phyloP scores from a whole-genome alignment of 2,329 filamentous ascomycete genomes.

The Sporothrix pseudoabietina region DNA sequence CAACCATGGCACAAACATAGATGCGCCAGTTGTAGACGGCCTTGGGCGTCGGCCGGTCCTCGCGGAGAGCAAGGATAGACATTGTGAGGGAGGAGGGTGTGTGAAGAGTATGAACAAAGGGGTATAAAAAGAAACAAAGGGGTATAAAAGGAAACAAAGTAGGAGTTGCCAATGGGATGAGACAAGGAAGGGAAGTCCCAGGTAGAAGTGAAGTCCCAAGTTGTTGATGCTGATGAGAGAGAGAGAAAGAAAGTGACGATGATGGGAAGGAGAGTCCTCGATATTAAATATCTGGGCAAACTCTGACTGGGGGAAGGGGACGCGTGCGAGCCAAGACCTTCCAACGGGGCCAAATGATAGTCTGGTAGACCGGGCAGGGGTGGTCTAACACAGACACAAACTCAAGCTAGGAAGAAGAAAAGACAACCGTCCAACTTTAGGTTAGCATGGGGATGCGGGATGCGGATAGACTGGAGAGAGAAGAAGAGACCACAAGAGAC shows the following conservation, averaged over 20 bases:
- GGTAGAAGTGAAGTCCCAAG: neutral
- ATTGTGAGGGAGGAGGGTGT: constrained; percentile 32
- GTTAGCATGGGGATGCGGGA: constrained; percentile 15
- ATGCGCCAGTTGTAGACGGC: constrained; percentile 64
- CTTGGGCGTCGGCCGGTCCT: constrained; percentile 60
- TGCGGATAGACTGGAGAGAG: constrained; percentile 15
- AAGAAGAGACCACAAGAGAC: neutral
- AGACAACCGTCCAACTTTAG: neutral
- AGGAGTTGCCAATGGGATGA: neutral
- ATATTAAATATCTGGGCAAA: constrained; percentile 11
- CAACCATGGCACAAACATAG: constrained; percentile 56
- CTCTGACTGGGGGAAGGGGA: neutral
- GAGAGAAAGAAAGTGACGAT: neutral
- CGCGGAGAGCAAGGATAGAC: constrained; percentile 53
- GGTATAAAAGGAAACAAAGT: neutral
- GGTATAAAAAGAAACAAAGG: neutral
- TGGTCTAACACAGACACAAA: neutral
- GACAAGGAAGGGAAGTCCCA: neutral
- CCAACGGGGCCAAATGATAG: neutral
- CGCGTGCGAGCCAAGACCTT: neutral
- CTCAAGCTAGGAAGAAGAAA: neutral
- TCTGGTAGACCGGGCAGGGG: neutral
- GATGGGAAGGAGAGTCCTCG: neutral
- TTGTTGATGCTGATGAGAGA: neutral
- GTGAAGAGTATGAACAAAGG: neutral